Base-by-base conservation (phyloP, 345 rosid species). In the Erucastrum elatum region DNA sequence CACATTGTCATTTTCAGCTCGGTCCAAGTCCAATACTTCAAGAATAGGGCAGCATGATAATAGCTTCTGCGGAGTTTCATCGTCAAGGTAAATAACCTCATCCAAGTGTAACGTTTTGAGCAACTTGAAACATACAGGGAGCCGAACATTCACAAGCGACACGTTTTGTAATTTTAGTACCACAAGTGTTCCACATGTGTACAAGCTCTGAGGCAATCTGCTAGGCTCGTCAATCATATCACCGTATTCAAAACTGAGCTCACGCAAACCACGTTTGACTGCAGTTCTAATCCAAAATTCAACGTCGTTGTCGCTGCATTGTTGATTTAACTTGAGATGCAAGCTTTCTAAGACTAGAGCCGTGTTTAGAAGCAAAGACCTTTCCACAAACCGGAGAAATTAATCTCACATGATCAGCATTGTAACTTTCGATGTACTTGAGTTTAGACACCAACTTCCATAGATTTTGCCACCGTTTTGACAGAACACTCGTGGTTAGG, bases 401-500 rank as follows among this genome's bases (percentile, higher is more conserved):
- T 21, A 21, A 21, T 5, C 58, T 16, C 25, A n/a, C 58, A n/a
- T 15, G 58, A 51, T 51, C 58, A 51, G 25, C 25, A 15, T 15
- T 51, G 58, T 51, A 15, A 8, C 58, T 15, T 51, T 51, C 58
- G 58, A 51, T 15, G 58, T 51, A 51, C 8, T 51, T 15, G 58
- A 51, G 58, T 51, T 51, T 15, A 51, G 33, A 9, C 31, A 25
- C 31, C n/a, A 59, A 26, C 64, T 59, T 59, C 64, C 64, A 61
- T 5, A 61, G 65, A 12, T 61, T 27, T 11, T 7, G 16, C 65
- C 65, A 61, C n/a, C 65, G 35, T 64, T 33, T 64, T 1, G 69
- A 73, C 21, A 73, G 3, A 72, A 62, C 4, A 72, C 31, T 37
- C 2, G 76, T 73, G 46, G 17, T 30, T 39, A 46, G 64, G 31